Evolutionary conservation across 257 asterid genomes (phyloP), one percentile per base, ranked within the genome.

Genomic region (Fraxinus quadrangulata): DNA sequence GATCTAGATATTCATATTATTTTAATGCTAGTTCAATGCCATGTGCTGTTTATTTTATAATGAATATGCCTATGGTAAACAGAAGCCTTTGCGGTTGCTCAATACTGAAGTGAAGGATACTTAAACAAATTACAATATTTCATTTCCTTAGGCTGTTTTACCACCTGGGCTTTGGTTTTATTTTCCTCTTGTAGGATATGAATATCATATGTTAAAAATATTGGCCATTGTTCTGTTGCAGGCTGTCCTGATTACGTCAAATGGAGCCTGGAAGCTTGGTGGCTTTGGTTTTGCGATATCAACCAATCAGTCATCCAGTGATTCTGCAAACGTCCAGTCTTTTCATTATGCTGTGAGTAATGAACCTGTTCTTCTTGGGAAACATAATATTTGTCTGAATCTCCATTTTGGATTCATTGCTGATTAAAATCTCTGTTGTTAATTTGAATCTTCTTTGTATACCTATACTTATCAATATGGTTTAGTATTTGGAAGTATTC

Each of bases 191-290:
- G 68, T 66, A 79, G 37, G 76, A 36, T 56, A 47, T 69, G 71
- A 45, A 37, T 79, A 77, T 78, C 78, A 75, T 63, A 40, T 77
- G 82, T 71, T 83, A 72, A 47, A 75, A 73, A 72, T 70, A 73
- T 68, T 79, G 79, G 66, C 61, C 40, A 37, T 76, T 42, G 45
- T 49, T 31, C 14, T 75, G 26, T 82, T 83, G 84, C 93, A 96
- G 99, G 73, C 92, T 79, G 81, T 96, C 78, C 92, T 96, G 76
- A 90, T 96, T 81, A 93, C 98, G 73, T 89, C 97, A 71, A 96
- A 87, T 88, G 99, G 99, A 78, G 99, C 98, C 82, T 96, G 99
- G 99, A 96, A 93, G 84, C 97, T 93, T 80, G 93, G 97, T 77
- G 98, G 98, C 73, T 93, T 96, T 89, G 97, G 98, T 82, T 96